Evolutionary conservation across 495 filamentous ascomycete species (phyloP), one percentile per base, ranked within the genome.

Genomic region (Aspergillus ostianus): DNA sequence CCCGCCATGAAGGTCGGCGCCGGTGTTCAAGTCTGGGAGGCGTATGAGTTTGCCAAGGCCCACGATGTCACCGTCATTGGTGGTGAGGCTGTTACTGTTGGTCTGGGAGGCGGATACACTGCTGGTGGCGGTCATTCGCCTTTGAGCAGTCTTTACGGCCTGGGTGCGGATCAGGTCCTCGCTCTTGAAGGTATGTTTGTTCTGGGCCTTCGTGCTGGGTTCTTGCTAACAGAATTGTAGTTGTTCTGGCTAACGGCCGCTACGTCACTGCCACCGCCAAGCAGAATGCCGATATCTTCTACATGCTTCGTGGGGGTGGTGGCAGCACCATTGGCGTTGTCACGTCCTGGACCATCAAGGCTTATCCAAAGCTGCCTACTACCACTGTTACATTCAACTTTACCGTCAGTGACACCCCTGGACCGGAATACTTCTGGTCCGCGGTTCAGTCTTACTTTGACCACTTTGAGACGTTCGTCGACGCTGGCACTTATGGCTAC

Each of bases 271-370:
- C 83, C 6, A 81, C 78, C 45, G 64, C 79, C 5, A 66, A 71
- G 20, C 74, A 72, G 46, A 78, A 88, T 60, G 57, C 83, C 0
- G 86, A 89, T 55, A 77, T 88, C 17, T 89, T 87, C 76, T 88
- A 80, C 62, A 80, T 80, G 30, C 66, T 86, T 26, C 65, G 70
- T 47, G 71, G 71, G 53, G 71, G 69, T 29, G 71, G 71, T 55
- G 71, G 69, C 48, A 64, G 47, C 59, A 82, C 80, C 18, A 85
- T 76, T 56, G 83, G 81, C 8, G 72, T 84, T 5, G 79, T 84
- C 6, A 79, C 78, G 17, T 82, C 80, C 6, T 62, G 83, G 41
- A 76, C 74, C 10, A 70, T 81, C 51, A 79, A 77, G 46, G 75
- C 78, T n/a, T 70, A 77, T 53, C 74, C 58, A 19, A 76, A 80